Conservation (phyloP, 805 yeast species). For the Lachancea mirantina region DNA sequence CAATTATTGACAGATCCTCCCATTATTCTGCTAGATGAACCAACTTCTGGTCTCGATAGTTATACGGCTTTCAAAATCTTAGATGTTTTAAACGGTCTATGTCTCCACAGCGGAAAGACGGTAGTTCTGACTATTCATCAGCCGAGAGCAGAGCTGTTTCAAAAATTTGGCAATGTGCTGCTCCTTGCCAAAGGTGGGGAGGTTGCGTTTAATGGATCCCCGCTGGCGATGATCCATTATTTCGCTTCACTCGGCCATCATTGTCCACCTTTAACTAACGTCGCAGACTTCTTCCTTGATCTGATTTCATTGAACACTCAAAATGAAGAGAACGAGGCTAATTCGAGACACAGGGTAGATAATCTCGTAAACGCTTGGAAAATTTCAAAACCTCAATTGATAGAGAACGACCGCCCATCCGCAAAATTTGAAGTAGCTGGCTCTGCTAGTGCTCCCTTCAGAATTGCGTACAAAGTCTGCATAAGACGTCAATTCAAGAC, state of each 20-base stretch:
- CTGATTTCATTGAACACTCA: slow-evolving; percentile 53
- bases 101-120: slow-evolving; percentile 52
- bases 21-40: slow-evolving; percentile 72
- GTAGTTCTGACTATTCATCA: slow-evolving; percentile 77
- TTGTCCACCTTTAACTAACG: slow-evolving; percentile 55
- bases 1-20: slow-evolving; percentile 69
- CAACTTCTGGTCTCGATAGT: slow-evolving; percentile 83
- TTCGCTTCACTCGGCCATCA: slow-evolving; percentile 44
- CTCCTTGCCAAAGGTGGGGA: slow-evolving; percentile 66
- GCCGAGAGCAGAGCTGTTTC: slow-evolving; percentile 62
- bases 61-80: slow-evolving; percentile 67
- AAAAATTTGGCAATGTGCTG: slow-evolving; percentile 61
- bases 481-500: slow-evolving; percentile 32
- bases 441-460: slow-evolving; percentile 16
- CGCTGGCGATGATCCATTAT: slow-evolving; percentile 39
- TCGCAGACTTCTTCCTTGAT: slow-evolving; percentile 72
- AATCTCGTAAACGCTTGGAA: slow-evolving; percentile 36
- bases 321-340: slow-evolving; percentile 34
- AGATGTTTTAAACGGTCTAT: slow-evolving; percentile 48
- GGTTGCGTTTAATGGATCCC: slow-evolving; percentile 60
- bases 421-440: slow-evolving; percentile 15
- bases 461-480: slow-evolving; percentile 33
- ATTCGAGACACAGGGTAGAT: slow-evolving; percentile 37
- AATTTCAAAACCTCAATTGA: background rate
- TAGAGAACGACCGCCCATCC: slow-evolving; percentile 15